phyloP scores from a whole-genome alignment of 257 asterid genomes.

The Solanum clarkiae region DNA sequence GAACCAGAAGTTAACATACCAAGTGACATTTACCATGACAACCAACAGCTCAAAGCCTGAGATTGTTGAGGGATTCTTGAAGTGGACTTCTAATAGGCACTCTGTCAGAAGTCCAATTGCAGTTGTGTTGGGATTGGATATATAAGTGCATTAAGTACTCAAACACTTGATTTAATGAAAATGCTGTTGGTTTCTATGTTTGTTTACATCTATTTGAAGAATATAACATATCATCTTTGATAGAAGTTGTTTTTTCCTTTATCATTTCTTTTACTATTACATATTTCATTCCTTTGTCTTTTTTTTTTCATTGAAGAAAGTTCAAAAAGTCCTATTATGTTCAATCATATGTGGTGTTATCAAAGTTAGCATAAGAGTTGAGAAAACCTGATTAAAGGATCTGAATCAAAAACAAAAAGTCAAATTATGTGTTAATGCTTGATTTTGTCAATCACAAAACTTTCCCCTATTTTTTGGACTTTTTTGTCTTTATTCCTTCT shows the following conservation, averaged over 20 bases:
- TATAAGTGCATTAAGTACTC: not conserved
- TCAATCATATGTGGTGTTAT: not conserved
- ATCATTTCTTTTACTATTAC: not conserved
- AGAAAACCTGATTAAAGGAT: not conserved
- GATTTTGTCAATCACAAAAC: no score
- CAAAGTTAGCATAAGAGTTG: not conserved
- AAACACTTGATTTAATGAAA: not conserved
- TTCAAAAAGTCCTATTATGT: not conserved
- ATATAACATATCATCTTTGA: not conserved
- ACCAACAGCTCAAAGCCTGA: not conserved
- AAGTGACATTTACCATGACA: not conserved
- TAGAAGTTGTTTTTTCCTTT: not conserved
- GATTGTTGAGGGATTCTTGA: conserved; percentile 20
- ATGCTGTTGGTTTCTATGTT: not conserved
- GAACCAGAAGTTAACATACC: conserved; percentile 17
- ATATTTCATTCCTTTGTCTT: not conserved
- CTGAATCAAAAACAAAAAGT: no score
- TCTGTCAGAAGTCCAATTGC: conserved; percentile 11
- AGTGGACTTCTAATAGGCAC: conserved; percentile 22
- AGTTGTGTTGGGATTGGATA: not conserved
- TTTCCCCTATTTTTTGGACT: no score
- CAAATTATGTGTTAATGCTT: no score
- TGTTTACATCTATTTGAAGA: not conserved
- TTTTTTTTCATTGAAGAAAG: not conserved
- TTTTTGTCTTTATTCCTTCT: no score